Conservation (phyloP, 139 green algal species). For the Diplosphaera chodatii region DNA sequence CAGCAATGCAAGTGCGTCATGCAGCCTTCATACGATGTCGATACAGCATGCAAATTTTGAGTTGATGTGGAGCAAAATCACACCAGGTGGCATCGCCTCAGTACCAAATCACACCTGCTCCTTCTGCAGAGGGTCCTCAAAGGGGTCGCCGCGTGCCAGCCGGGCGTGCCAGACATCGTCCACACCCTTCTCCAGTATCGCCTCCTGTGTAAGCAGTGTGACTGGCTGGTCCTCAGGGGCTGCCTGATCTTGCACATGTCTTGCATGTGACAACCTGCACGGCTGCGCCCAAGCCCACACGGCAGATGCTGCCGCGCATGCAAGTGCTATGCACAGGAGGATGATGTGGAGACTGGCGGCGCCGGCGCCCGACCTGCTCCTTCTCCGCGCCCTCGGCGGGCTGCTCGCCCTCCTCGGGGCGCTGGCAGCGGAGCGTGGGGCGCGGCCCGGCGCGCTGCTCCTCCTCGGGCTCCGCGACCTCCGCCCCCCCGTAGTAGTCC, state of each 20-base stretch:
- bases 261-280: too few species aligned
- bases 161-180: slow-evolving; percentile 46
- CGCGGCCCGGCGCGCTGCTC: neutral
- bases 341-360: too few species aligned
- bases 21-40: too few species aligned
- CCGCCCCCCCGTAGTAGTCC: slow-evolving; percentile 76
- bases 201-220: neutral
- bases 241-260: too few species aligned
- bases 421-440: slow-evolving; percentile 18
- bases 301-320: too few species aligned
- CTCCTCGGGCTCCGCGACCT: slow-evolving; percentile 3
- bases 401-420: slow-evolving; percentile 28
- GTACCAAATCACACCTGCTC: slow-evolving; percentile 22
- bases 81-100: too few species aligned
- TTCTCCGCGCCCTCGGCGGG: neutral
- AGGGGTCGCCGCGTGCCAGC: slow-evolving; percentile 43
- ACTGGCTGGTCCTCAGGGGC: too few species aligned
- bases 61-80: too few species aligned
- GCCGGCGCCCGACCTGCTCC: neutral
- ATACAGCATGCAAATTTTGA: too few species aligned
- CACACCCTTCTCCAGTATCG: slow-evolving; percentile 25
- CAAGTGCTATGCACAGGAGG: too few species aligned
- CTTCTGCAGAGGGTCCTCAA: slow-evolving; percentile 51
- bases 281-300: too few species aligned
- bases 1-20: too few species aligned